Evolutionary conservation across 495 filamentous ascomycete species (phyloP).

Genomic region (Penicillium silybi): DNA sequence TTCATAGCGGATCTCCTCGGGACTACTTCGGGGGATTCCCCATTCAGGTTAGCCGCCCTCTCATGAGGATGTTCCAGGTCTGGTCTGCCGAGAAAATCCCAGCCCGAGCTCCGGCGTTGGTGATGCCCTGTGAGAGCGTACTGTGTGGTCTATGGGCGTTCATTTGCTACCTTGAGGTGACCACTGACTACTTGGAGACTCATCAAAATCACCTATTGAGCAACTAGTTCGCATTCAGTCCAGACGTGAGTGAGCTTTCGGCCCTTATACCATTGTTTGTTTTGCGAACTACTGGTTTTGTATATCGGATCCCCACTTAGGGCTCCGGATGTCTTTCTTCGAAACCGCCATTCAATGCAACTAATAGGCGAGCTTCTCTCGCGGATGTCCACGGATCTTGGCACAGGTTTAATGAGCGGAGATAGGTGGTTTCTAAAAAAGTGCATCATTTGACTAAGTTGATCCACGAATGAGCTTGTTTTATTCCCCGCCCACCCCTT

Average conservation of each 20-base stretch:
- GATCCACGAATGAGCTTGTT: neutral
- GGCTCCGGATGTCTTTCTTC: constrained; percentile 5
- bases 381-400: too few relatives aligned
- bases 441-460: neutral
- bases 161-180: neutral
- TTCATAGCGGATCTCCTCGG: too few relatives aligned
- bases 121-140: neutral
- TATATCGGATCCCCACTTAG: neutral
- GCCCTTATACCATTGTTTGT: neutral
- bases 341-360: constrained; percentile 3
- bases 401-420: neutral
- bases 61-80: neutral
- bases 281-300: neutral
- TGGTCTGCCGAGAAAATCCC: neutral
- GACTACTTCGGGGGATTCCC: neutral
- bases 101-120: neutral
- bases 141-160: neutral
- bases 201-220: neutral
- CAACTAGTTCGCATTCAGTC: neutral
- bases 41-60: neutral
- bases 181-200: neutral
- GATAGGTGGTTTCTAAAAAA: neutral
- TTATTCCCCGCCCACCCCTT: neutral
- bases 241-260: neutral
- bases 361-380: neutral